Evolutionary conservation across 1,139 yeast genomes (phyloP).

Genomic region (Sugiyamaella neomexicana): DNA sequence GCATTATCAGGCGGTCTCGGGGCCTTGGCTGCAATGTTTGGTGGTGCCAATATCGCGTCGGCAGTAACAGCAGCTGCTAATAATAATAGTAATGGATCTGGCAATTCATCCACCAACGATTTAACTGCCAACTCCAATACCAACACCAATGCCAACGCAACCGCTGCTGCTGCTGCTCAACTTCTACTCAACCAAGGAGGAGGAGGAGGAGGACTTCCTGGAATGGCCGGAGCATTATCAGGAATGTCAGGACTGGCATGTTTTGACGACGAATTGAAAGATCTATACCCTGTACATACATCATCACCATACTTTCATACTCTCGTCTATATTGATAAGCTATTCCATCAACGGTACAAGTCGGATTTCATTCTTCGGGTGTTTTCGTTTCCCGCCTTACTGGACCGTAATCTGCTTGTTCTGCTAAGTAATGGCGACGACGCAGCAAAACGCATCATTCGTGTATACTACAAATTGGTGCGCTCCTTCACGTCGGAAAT

Average conservation of each 20-base stretch:
- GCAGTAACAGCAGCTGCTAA: slow-evolving; percentile 3
- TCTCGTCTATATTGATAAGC: slow-evolving; percentile 78
- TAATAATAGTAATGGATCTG: background rate
- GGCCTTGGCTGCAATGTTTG: background rate
- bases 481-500: slow-evolving; percentile 80
- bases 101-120: background rate
- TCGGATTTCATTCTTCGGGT: slow-evolving; percentile 83
- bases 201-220: slow-evolving; percentile 15
- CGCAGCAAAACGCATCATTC: slow-evolving; percentile 85
- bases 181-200: slow-evolving; percentile 13
- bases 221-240: slow-evolving; percentile 15
- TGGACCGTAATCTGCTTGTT: slow-evolving; percentile 75
- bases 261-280: slow-evolving; percentile 82
- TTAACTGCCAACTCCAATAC: too few species aligned
- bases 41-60: background rate
- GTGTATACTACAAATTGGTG: slow-evolving; percentile 79
- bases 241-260: slow-evolving; percentile 59
- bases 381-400: slow-evolving; percentile 89
- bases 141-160: background rate
- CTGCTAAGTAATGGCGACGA: slow-evolving; percentile 80
- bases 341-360: slow-evolving; percentile 74
- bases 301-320: slow-evolving; percentile 85
- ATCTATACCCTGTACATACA: slow-evolving; percentile 79
- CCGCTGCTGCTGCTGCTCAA: background rate
- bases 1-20: slow-evolving; percentile 1